A percentile compares a stretch with the other conserved stretches of the same genome.
These are phyloP conservation scores for Lactarius vividus DNA, from an alignment of 768 basidiomycete genomes.

Conservation along the genomic window DNA sequence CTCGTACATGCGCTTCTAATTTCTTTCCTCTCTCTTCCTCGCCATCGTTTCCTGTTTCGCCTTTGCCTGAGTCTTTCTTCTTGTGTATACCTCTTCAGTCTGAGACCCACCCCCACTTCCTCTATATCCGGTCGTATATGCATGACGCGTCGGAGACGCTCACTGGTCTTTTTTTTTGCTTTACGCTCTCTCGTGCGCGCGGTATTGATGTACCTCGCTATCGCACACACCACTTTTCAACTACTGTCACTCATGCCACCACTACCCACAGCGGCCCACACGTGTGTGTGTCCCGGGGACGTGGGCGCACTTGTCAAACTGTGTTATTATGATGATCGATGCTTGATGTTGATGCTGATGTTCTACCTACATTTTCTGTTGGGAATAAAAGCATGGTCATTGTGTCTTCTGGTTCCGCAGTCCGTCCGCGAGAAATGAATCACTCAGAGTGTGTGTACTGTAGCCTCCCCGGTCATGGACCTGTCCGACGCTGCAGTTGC, in stretches of 20 bases:
- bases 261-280: neutral
- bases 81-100: neutral
- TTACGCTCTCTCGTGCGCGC: neutral
- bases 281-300: neutral
- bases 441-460: neutral
- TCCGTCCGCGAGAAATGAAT: neutral
- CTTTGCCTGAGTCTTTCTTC: neutral
- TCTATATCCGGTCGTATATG: neutral
- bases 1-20: neutral
- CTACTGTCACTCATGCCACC: neutral
- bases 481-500: neutral
- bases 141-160: conserved; percentile 16
- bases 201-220: conserved; percentile 3
- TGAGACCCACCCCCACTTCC: neutral
- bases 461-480: neutral
- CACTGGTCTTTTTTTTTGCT: neutral
- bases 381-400: neutral
- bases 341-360: neutral
- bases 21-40: neutral
- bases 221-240: neutral
- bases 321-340: neutral
- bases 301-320: neutral
- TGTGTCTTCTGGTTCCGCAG: neutral
- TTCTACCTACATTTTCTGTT: neutral
- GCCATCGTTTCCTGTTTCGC: neutral